Percentiles rank a stretch among this genome's conserved stretches.
phyloP scores from a whole-genome alignment of 1,284 basidiomycete genomes.

The Ganoderma sinense region DNA sequence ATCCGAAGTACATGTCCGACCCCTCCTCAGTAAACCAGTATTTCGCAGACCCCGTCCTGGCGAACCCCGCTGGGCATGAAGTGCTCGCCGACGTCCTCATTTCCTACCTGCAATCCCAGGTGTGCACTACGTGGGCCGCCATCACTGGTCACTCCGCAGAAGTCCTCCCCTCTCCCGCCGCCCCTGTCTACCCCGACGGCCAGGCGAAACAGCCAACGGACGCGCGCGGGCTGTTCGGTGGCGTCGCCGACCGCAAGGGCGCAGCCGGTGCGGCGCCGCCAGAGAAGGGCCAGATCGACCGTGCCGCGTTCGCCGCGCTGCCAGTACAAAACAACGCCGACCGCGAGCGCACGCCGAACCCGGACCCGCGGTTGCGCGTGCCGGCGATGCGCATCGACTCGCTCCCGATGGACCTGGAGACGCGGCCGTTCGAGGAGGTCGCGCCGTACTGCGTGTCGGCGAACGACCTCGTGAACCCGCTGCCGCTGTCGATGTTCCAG shows the following conservation, averaged over 20 bases:
- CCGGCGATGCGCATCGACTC: constrained; percentile 81
- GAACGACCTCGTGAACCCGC: constrained; percentile 93
- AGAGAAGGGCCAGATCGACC: constrained; percentile 32
- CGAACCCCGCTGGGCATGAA: constrained; percentile 82
- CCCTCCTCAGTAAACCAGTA: constrained; percentile 75
- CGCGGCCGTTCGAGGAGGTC: constrained; percentile 79
- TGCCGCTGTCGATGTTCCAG: constrained; percentile 88
- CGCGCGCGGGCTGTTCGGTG: constrained; percentile 73
- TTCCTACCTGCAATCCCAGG: constrained; percentile 87
- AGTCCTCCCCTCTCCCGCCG: constrained; percentile 54
- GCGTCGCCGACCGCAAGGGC: constrained; percentile 74
- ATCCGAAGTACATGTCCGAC: constrained; percentile 81
- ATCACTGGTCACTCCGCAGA: constrained; percentile 73
- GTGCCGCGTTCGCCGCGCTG: constrained; percentile 29
- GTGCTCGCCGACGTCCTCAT: constrained; percentile 87
- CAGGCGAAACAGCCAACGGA: constrained; percentile 47
- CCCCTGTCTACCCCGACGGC: constrained; percentile 41
- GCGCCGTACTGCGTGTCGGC: constrained; percentile 91
- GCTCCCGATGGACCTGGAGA: constrained; percentile 60
- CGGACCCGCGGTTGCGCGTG: constrained; percentile 57
- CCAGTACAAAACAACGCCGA: constrained; percentile 28
- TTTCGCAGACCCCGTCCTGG: constrained; percentile 86
- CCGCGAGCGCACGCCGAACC: constrained; percentile 26
- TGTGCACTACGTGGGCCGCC: constrained; percentile 86
- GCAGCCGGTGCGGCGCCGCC: constrained; percentile 41